These are phyloP conservation scores for Fusarium zealandicum DNA, from an alignment of 2,329 filamentous ascomycete species.

Conservation along the genomic window DNA sequence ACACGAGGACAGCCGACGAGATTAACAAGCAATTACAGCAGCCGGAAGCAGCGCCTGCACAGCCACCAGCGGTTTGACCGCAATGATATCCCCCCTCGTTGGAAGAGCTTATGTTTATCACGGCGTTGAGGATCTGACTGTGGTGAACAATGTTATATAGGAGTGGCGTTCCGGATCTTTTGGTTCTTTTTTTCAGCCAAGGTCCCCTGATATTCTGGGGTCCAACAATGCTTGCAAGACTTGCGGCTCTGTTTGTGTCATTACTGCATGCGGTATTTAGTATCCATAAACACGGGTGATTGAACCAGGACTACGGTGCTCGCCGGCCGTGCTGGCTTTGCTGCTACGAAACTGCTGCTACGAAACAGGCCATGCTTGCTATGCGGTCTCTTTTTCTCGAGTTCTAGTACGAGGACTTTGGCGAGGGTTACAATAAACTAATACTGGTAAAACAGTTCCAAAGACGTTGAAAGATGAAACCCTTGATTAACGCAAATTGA, in stretches of 20 bases:
- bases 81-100: constrained; percentile 26
- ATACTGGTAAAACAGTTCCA: neutral
- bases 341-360: neutral
- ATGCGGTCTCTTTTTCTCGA: neutral
- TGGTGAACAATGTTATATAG: constrained; percentile 25
- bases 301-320: neutral
- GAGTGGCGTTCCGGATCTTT: constrained; percentile 38
- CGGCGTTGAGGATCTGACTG: constrained; percentile 36
- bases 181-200: constrained; percentile 11
- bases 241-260: constrained; percentile 7
- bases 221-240: constrained; percentile 2
- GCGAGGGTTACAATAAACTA: constrained; percentile 5
- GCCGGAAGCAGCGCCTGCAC: constrained; percentile 43
- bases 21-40: constrained; percentile 63
- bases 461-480: constrained; percentile 10
- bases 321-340: constrained; percentile 6
- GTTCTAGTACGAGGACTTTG: neutral
- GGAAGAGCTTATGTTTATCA: constrained; percentile 15
- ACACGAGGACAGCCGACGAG: constrained; percentile 58
- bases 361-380: neutral
- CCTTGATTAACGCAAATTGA: constrained; percentile 28
- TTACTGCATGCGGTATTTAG: constrained; percentile 9
- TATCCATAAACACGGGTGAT: constrained; percentile 3
- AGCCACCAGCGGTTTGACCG: constrained; percentile 31
- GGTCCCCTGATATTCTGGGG: constrained; percentile 7